Evolutionary conservation across 1,284 basidiomycete genomes (phyloP), one percentile per base, ranked within the genome.

Genomic region (Rhodotorula sp.): DNA sequence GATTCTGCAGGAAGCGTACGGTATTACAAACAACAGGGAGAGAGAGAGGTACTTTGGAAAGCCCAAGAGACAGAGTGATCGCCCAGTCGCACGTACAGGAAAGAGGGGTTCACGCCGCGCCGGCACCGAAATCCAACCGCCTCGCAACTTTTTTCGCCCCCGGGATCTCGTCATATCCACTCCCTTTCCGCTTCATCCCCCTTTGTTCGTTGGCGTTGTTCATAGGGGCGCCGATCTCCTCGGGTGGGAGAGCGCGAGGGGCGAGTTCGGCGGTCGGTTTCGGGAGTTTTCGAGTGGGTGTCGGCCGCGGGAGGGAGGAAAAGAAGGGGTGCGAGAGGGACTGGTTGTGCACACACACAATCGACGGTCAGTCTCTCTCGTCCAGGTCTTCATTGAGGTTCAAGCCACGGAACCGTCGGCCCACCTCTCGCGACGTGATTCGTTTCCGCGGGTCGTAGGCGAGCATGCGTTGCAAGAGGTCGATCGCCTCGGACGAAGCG

Each of bases 371-470:
- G 12, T 26, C 20, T 8, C 7, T 49, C 17, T 49, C 48, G 48
- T n/a, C n/a, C n/a, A n/a, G n/a, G n/a, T n/a, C n/a, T n/a, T n/a
- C n/a, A n/a, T n/a, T n/a, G n/a, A n/a, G n/a, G n/a, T n/a, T n/a
- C n/a, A n/a, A n/a, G n/a, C n/a, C n/a, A n/a, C n/a, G n/a, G n/a
- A n/a, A n/a, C n/a, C n/a, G n/a, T n/a, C n/a, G n/a, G n/a, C n/a
- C n/a, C n/a, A 91, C 92, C 76, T 91, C 87, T 81, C 84, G 85
- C n/a, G 94, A 91, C 57, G 86, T 85, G 64, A 94, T 88, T 4
- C 96, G 88, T 77, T 86, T 88, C 48, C 87, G 84, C 12, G 96
- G 96, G 78, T 99, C 93, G 78, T 91, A 97, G 12, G 86, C 83
- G 24, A 99, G 83, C 77, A 91, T 89, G 78, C 87, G 88, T 69